phyloP scores from a whole-genome alignment of 495 filamentous ascomycete species.

The Aspergillus haitiensis region DNA sequence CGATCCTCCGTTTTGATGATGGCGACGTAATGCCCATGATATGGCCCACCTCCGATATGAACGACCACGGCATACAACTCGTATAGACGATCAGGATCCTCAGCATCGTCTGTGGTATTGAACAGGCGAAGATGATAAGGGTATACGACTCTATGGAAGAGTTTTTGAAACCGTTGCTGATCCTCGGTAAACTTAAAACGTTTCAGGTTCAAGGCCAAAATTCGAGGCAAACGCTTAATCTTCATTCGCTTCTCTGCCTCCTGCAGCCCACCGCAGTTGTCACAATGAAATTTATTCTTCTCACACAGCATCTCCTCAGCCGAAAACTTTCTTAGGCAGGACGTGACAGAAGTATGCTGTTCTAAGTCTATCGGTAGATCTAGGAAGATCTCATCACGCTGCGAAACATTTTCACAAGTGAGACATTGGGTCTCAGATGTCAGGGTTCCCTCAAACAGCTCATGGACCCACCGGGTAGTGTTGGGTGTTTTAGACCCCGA shows the following conservation, averaged over 20 bases:
- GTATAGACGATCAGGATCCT: conserved; percentile 92
- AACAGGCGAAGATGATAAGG: conserved; percentile 95
- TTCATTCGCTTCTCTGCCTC: conserved; percentile 99
- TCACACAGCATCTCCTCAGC: conserved; percentile 99
- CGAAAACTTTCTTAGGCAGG: conserved; percentile 92
- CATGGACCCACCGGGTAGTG: conserved; percentile 89
- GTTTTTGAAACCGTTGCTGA: conserved; percentile 86
- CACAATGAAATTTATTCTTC: conserved; percentile 97
- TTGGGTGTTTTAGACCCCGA: conserved; percentile 46
- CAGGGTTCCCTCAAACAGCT: conserved; percentile 91
- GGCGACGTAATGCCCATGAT: conserved; percentile 95
- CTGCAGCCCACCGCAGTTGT: conserved; percentile 93
- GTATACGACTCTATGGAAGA: conserved; percentile 96
- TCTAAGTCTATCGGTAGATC: conserved; percentile 96
- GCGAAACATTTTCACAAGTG: conserved; percentile 93
- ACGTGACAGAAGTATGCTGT: conserved; percentile 93
- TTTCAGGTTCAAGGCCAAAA: conserved; percentile 90
- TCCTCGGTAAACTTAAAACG: conserved; percentile 98
- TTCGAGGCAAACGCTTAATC: conserved; percentile 89
- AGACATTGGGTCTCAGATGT: conserved; percentile 96
- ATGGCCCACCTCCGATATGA: conserved; percentile 96
- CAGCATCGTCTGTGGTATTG: conserved; percentile 96
- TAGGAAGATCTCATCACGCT: conserved; percentile 91
- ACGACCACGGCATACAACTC: conserved; percentile 98
- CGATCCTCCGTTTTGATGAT: conserved; percentile 97